Base-by-base conservation (phyloP, 495 filamentous ascomycete genomes). In the Rhypophila decipiens region DNA sequence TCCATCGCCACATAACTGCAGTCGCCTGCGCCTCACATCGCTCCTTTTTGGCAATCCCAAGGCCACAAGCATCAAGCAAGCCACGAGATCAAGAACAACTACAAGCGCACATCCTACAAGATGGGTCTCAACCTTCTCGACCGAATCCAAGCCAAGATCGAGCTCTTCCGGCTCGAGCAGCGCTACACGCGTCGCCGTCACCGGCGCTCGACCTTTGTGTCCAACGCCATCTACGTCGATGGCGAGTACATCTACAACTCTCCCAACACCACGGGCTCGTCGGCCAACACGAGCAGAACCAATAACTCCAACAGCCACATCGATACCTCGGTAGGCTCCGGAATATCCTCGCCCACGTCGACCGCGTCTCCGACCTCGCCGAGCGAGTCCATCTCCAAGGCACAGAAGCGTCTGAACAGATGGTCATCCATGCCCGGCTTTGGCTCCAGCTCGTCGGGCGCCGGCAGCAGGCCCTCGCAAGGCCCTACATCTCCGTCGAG, bases 81-180 rank as follows among this genome's bases (percentile, higher is more conserved):
- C 2, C 1, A 19, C n/a, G 5, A n/a, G n/a, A n/a, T n/a, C n/a
- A n/a, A n/a, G n/a, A n/a, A n/a, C n/a, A n/a, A n/a, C n/a, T 13
- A 33, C 7, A 33, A 33, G 29, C 8, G 13, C 29, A 7, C 29
- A 33, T 33, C 29, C 29, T 33, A 33, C 29, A 33, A 33, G 29
- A 68, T 73, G 59, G 64, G 64, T 21, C 60, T 64, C 53, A 65
- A 59, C 47, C 24, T 78, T 53, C 33, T 80, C 49, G 72, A 78
- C 20, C 69, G 69, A 57, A 67, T 74, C 59, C 72, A 78, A 54
- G 68, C 73, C 44, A 80, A 84, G 71, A 74, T 89, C 53, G 87
- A 96, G 75, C 80, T 95, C 58, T 93, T 90, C 75, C 86, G 87
- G 24, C 82, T 96, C 50, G 90, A 96, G 70, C 85, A 95, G 68